These are phyloP conservation scores for Sonneratia alba DNA, from an alignment of 345 rosid species.

Conservation along the genomic window DNA sequence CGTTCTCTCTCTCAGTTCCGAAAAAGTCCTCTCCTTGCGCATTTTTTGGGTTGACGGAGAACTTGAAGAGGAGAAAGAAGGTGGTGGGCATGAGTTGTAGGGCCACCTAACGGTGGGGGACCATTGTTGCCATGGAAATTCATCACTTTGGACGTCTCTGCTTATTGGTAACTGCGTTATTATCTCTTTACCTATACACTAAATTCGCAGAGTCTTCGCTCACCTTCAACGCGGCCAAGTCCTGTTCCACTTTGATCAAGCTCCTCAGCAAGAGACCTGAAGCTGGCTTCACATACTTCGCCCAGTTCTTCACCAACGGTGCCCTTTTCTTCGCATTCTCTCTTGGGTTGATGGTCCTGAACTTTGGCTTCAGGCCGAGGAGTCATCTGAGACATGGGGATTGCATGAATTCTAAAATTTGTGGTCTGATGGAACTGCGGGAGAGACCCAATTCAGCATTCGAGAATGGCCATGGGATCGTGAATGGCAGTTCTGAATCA, in stretches of 20 bases:
- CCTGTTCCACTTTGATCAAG: neutral
- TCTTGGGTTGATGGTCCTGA: neutral
- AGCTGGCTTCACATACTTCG: neutral
- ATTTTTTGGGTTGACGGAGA: neutral
- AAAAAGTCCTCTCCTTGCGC: neutral
- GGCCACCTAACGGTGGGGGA: constrained; percentile 1
- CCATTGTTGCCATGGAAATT: constrained; percentile 2
- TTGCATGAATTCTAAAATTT: neutral
- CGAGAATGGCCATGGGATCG: neutral
- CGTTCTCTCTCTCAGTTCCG: neutral
- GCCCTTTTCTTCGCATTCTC: constrained; percentile 3
- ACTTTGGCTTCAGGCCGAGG: neutral
- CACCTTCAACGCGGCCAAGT: constrained; percentile 3
- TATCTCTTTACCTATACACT: constrained; percentile 1
- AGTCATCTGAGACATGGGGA: neutral
- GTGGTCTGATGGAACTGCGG: constrained; percentile 2
- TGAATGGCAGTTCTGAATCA: neutral
- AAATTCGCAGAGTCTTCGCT: neutral
- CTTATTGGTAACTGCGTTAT: constrained; percentile 2
- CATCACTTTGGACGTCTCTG: neutral
- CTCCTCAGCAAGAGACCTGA: constrained; percentile 1
- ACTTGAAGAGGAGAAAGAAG: neutral
- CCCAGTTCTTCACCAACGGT: constrained; percentile 1
- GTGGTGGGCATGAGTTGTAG: constrained; percentile 4
- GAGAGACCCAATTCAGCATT: neutral